These are phyloP conservation scores for Epichloe brachyelytri DNA, from an alignment of 2,329 filamentous ascomycete species.

Conservation along the genomic window DNA sequence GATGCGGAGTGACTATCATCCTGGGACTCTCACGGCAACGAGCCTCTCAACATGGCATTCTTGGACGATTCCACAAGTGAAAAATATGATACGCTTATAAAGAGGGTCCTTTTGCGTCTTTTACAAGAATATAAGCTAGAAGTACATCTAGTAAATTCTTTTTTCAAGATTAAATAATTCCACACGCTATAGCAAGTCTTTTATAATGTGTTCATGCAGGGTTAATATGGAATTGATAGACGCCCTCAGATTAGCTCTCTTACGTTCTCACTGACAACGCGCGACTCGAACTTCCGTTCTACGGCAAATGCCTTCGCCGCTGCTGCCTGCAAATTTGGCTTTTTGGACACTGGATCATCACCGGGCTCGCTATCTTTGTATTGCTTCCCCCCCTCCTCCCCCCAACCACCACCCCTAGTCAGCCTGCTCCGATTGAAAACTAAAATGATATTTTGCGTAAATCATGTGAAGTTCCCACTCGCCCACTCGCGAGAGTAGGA, in stretches of 20 bases:
- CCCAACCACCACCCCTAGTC: slow-evolving; percentile 5
- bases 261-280: slow-evolving; percentile 40
- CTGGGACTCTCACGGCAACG: too few species aligned
- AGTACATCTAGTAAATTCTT: too few species aligned
- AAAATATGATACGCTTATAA: too few species aligned
- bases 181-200: too few species aligned
- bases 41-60: too few species aligned
- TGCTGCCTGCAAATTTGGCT: slow-evolving; percentile 46
- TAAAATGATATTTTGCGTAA: slow-evolving; percentile 18
- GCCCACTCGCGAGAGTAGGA: background rate
- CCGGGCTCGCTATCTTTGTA: slow-evolving; percentile 18
- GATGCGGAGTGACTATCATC: too few species aligned
- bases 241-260: slow-evolving; percentile 46
- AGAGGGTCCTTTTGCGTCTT: too few species aligned
- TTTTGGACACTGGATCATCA: slow-evolving; percentile 43
- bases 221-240: too few species aligned
- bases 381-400: background rate
- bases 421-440: slow-evolving; percentile 43
- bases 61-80: background rate
- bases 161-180: too few species aligned
- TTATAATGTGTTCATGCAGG: too few species aligned
- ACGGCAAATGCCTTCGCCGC: slow-evolving; percentile 12
- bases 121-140: too few species aligned
- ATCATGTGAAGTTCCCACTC: background rate
- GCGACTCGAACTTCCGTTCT: slow-evolving; percentile 10